phyloP scores from a whole-genome alignment of 495 filamentous ascomycete species.

The Aspergillus carlsbadensis region DNA sequence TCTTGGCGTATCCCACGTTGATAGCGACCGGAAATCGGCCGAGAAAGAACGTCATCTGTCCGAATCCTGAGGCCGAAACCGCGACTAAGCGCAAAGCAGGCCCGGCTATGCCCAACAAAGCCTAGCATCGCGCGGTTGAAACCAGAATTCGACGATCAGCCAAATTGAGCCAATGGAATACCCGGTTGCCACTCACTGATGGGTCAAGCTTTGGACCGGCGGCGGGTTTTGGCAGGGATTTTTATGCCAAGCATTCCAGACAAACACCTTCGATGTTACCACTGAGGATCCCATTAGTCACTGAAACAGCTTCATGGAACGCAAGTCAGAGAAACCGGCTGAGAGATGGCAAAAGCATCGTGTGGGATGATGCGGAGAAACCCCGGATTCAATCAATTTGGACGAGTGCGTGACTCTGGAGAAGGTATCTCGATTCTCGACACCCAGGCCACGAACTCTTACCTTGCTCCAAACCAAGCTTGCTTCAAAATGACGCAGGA shows the following conservation, averaged over 20 bases:
- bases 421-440: background rate
- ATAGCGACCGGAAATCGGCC: too few relatives aligned
- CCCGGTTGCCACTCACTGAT: background rate
- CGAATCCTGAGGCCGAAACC: too few relatives aligned
- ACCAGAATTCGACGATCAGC: background rate
- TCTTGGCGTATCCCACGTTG: too few relatives aligned
- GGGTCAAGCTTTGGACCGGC: conserved; percentile 4
- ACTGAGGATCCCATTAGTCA: conserved; percentile 10
- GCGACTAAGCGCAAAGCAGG: background rate
- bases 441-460: too few relatives aligned
- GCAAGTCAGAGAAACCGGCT: background rate
- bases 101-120: background rate
- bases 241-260: conserved; percentile 3
- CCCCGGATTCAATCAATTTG: conserved; percentile 8
- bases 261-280: background rate
- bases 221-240: background rate
- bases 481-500: background rate
- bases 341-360: background rate
- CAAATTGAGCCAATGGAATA: background rate
- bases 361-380: conserved; percentile 8
- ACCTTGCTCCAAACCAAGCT: too few relatives aligned
- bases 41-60: too few relatives aligned
- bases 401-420: background rate
- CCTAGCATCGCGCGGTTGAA: background rate
- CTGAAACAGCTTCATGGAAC: background rate